Evolutionary conservation across 306 rosid species (phyloP), one percentile per base, ranked within the genome.

Genomic region (Corylus americana): DNA sequence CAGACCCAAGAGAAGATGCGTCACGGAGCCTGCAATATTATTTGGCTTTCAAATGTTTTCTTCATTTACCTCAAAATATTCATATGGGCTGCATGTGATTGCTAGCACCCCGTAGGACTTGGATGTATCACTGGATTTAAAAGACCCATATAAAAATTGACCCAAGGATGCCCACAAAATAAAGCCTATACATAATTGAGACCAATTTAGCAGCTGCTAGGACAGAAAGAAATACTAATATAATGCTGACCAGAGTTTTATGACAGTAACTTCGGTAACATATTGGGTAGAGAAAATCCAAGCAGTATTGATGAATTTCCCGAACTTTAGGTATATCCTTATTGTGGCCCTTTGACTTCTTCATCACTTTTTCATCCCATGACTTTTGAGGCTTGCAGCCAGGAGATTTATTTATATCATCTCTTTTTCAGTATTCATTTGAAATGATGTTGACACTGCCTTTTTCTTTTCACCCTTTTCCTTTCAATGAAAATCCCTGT

Each of bases 331-430:
- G 39, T 39, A 39, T 67, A 67, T 37, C 71, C 71, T 67, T 8
- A 67, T 67, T 67, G 49, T 9, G 45, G 50, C 49, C 71, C 12
- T 67, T 67, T 39, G 10, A 16, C 48, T 67, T 67, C 50, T 39
- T 67, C 45, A 7, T 63, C 70, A 63, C 50, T 48, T 50, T 35
- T 47, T 11, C 39, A 55, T 20, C 55, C 0, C 66, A 22, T 54
- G 74, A 69, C n/a, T 68, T 55, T 10, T 20, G 62, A 66, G 63
- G 75, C 58, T 54, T 55, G 55, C 55, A 17, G 59, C 59, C 8
- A 18, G 61, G 44, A 31, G 48, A 35, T 16, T 37, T 55, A n/a
- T 9, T 16, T 73, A 20, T 53, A 20, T 35, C 59, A 53, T 61
- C 16, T n/a, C n/a, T 44, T 54, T 54, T 62, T 14, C 42, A 53